Percentiles rank a stretch among this genome's conserved stretches.
Conservation (phyloP, 2,329 filamentous ascomycete genomes). For the Phialocephala sp. region DNA sequence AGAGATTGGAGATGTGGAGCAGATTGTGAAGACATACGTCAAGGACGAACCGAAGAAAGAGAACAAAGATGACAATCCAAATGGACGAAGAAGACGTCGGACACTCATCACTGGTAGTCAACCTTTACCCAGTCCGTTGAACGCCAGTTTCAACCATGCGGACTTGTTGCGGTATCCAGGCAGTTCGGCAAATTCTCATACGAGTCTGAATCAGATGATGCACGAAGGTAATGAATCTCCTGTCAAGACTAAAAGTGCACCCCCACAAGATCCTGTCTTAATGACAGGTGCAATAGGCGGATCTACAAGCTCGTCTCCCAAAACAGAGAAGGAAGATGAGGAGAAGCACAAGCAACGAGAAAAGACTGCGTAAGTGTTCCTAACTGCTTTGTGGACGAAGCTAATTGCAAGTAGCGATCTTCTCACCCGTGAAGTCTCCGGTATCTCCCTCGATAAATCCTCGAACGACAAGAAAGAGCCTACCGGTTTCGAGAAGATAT, state of each 20-base stretch:
- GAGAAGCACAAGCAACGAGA: constrained; percentile 84
- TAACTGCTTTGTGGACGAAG: constrained; percentile 4
- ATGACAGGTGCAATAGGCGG: constrained; percentile 60
- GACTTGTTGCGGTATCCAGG: constrained; percentile 68
- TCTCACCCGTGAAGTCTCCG: constrained; percentile 89
- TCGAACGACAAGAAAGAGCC: constrained; percentile 66
- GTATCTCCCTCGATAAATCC: constrained; percentile 87
- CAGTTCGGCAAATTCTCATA: constrained; percentile 65
- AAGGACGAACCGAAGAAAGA: constrained; percentile 72
- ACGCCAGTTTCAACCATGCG: constrained; percentile 83
- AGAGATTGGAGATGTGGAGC: constrained; percentile 97
- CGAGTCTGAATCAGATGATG: constrained; percentile 84
- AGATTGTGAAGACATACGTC: constrained; percentile 96
- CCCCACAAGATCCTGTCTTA: constrained; percentile 52
- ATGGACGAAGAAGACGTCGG: constrained; percentile 85
- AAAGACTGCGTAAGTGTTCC: constrained; percentile 83
- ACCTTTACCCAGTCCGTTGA: constrained; percentile 91
- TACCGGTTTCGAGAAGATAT: constrained; percentile 66
- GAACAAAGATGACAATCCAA: constrained; percentile 88
- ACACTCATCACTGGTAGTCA: constrained; percentile 98
- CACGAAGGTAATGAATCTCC: constrained; percentile 70
- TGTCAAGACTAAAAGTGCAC: constrained; percentile 43
- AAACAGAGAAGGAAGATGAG: constrained; percentile 53
- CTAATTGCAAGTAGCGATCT: constrained; percentile 67
- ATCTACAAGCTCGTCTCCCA: constrained; percentile 53